Evolutionary conservation across 2,329 filamentous ascomycete genomes (phyloP), one percentile per base, ranked within the genome.

Genomic region (Fusarium nelsonii): DNA sequence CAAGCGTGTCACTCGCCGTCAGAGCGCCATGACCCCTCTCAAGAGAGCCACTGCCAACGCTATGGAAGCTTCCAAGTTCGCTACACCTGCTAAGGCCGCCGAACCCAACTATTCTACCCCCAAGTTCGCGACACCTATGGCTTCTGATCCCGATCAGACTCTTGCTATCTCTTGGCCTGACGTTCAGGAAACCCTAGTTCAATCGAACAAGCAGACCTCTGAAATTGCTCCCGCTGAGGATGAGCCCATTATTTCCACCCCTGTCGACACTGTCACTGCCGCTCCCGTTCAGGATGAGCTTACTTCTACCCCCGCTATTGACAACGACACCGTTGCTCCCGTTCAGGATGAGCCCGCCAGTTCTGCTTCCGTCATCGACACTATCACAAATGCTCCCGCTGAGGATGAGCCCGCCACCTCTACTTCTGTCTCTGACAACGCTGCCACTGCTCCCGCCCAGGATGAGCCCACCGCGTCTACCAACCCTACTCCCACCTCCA

Each of bases 361-460:
- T 41, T 26, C 39, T 16, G 39, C 20, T 16, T 15, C 39, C 12
- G 18, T 23, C 61, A 60, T 54, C 32, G 18, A 52, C 33, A 8
- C 33, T 18, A 37, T 39, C 34, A 48, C 71, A 23, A 68, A 75
- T 39, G 78, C 43, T 30, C 43, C 43, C 20, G 43, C 26, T 6
- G 0, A 44, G 23, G 23, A 44, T 2, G 41, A 44, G 41, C 41
- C n/a, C n/a, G n/a, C 11, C 39, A 41, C 39, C n/a, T 20, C 4
- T 18, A 23, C 11, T 20, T 20, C 39, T n/a, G n/a, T n/a, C 20
- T 0, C 39, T 8, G 8, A 20, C 20, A 18, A 16, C 15, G 10
- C 41, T 7, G 11, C 28, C 9, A 12, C 4, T 44, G 23, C 40
- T 43, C 11, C 41, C 15, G 41, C 15, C 6, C 18, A 43, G 15